Evolutionary conservation across 176 grass and related monocot species (phyloP).

Genomic region (Eremochloa ophiuroides): DNA sequence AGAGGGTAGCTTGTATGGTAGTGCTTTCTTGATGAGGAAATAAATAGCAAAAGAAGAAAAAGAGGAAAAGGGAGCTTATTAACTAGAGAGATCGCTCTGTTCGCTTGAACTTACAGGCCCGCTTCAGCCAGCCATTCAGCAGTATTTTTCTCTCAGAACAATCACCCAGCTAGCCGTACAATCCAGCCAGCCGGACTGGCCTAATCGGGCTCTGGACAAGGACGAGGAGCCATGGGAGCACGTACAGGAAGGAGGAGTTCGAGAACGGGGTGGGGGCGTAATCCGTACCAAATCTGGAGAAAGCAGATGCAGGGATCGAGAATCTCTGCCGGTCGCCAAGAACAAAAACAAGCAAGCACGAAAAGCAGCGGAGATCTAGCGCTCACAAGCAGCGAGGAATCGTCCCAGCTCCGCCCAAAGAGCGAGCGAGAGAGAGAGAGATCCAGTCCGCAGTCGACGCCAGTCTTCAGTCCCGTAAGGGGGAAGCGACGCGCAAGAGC

Average conservation of each 20-base stretch:
- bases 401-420: background rate
- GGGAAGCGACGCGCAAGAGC: background rate
- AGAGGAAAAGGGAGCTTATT: constrained; percentile 12
- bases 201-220: constrained; percentile 5
- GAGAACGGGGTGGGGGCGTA: background rate
- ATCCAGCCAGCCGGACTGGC: no score
- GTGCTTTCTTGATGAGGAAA: constrained; percentile 64
- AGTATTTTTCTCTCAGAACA: no score
- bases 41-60: constrained; percentile 34
- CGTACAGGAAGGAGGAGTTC: background rate
- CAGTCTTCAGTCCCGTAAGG: background rate
- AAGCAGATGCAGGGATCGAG: constrained; percentile 4
- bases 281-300: constrained; percentile 31
- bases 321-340: background rate
- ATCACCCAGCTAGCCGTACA: no score
- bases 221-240: background rate
- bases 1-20: constrained; percentile 28
- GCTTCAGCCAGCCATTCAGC: no score
- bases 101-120: no score
- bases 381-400: background rate
- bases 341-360: background rate
- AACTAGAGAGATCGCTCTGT: no score
- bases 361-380: constrained; percentile 33
- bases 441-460: background rate
- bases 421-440: background rate